Evolutionary conservation across 768 basidiomycete genomes (phyloP), one percentile per base, ranked within the genome.

Genomic region (Tricholoma sp.): DNA sequence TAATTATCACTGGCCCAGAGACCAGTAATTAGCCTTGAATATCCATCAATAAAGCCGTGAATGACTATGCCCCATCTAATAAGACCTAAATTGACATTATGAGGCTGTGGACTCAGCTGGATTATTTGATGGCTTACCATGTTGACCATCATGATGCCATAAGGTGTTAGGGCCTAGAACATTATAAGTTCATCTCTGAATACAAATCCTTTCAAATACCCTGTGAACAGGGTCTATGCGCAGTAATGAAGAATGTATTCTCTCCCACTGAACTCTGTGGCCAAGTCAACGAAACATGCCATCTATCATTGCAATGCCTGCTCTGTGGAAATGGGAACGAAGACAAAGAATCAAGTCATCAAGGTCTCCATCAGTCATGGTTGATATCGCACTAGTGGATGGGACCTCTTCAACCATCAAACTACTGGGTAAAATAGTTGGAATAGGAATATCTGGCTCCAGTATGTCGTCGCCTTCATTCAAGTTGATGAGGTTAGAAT

Each of bases 1-100:
- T 80, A 80, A 57, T 80, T 77, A 51, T 70, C 60, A 50, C 65
- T 70, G 1, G 72, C 74, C 7, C 53, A 53, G 6, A 79, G 60
- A 0, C 63, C 75, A 13, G 50, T 57, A 18, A 58, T 55, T 9
- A 55, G 53, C 6, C 42, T 32, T 1, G 68, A 67, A 53, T 66
- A 66, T 4, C 70, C 68, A 59, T 74, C 69, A 29, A 74, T 71
- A 37, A 72, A 74, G 0, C 61, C 67, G 61, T 73, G 71, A 12
- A 67, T 68, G 7, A 75, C 65, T 49, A 73, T 63, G 10, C 64
- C 58, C 68, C 68, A 74, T 1, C 63, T 50, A n/a, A 72, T 72
- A 0, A 74, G 57, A 11, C 66, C 72, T 72, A 24, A 28, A 36
- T 37, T 48, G 13, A 49, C 32, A 20, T 31, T 37, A 20, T 6